Evolutionary conservation across 495 filamentous ascomycete species (phyloP).

Genomic region (Thozetella sp.): DNA sequence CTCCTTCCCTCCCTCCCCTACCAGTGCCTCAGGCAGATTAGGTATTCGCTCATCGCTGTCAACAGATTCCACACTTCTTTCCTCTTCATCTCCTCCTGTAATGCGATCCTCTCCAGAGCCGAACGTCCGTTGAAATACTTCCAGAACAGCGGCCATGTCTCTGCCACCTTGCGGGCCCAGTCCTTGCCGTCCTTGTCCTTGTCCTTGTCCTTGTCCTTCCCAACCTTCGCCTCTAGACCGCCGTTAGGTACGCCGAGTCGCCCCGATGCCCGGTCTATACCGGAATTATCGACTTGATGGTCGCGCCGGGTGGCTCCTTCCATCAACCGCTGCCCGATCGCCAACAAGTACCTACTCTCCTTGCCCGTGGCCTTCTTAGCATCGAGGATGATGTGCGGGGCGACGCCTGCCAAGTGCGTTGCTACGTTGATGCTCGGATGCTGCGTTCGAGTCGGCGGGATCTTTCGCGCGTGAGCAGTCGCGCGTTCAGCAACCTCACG

Average conservation of each 20-base stretch:
- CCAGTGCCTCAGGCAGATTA: constrained; percentile 61
- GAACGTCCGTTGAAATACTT: constrained; percentile 88
- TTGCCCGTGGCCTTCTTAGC: constrained; percentile 57
- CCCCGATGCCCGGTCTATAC: not conserved
- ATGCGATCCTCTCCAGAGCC: constrained; percentile 83
- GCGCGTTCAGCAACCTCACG: constrained; percentile 47
- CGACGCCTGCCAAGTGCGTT: constrained; percentile 42
- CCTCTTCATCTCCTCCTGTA: constrained; percentile 80
- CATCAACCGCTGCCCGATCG: constrained; percentile 63
- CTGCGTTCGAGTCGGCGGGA: constrained; percentile 36
- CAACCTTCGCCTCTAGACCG: not conserved
- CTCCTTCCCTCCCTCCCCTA: too few species aligned
- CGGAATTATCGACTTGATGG: not conserved
- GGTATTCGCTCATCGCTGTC: constrained; percentile 59
- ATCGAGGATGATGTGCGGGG: constrained; percentile 55
- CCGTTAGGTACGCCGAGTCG: not conserved
- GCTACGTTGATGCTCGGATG: constrained; percentile 51
- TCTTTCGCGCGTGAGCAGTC: constrained; percentile 46
- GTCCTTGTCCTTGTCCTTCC: constrained; percentile 19
- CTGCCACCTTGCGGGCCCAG: constrained; percentile 42
- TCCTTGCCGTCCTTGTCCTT: constrained; percentile 29
- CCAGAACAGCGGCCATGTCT: constrained; percentile 56
- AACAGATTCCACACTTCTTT: constrained; percentile 77
- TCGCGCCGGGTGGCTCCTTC: constrained; percentile 12
- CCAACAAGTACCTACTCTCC: constrained; percentile 74